Conservation (phyloP, 257 asterid species). For the Jacaranda copaia region DNA sequence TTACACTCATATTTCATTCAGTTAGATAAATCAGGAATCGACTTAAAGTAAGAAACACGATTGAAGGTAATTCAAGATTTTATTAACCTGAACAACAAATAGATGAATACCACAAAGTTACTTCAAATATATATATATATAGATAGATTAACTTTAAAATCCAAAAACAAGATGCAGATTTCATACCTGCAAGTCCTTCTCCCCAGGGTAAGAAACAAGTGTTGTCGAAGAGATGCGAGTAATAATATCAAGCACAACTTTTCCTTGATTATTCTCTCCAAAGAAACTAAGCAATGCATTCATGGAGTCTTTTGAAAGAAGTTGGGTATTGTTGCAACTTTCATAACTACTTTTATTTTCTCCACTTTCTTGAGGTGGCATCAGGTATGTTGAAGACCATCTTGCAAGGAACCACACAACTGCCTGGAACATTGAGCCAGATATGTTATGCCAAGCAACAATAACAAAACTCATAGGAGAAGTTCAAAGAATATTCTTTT, state of each 20-base stretch:
- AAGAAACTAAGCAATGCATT: slow-evolving; percentile 64
- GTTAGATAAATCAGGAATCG: slow-evolving; percentile 12
- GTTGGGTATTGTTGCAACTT: slow-evolving; percentile 39
- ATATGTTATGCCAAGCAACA: slow-evolving; percentile 26
- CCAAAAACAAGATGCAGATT: slow-evolving; percentile 29
- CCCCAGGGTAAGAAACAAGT: slow-evolving; percentile 93
- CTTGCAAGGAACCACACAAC: slow-evolving; percentile 96
- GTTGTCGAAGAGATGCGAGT: slow-evolving; percentile 70
- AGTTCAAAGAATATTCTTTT: slow-evolving; percentile 13
- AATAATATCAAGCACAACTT: slow-evolving; percentile 76
- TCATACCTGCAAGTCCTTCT: slow-evolving; percentile 88
- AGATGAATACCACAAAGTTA: not conserved
- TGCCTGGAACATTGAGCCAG: slow-evolving; percentile 64
- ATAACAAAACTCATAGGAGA: slow-evolving; percentile 1
- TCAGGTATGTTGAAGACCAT: slow-evolving; percentile 89
- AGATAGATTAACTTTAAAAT: not conserved
- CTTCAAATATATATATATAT: not conserved
- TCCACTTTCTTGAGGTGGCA: slow-evolving; percentile 64
- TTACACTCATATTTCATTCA: not conserved
- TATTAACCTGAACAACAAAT: slow-evolving; percentile 26
- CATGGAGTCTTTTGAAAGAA: slow-evolving; percentile 42
- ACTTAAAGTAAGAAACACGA: not conserved
- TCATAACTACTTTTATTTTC: slow-evolving; percentile 44
- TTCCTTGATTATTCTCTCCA: slow-evolving; percentile 83
- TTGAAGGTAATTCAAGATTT: slow-evolving; percentile 1